A percentile compares a stretch with the other conserved stretches of the same genome.
These are phyloP conservation scores for Tuctoria greenei DNA, from an alignment of 176 grass and related monocot species.

Conservation along the genomic window DNA sequence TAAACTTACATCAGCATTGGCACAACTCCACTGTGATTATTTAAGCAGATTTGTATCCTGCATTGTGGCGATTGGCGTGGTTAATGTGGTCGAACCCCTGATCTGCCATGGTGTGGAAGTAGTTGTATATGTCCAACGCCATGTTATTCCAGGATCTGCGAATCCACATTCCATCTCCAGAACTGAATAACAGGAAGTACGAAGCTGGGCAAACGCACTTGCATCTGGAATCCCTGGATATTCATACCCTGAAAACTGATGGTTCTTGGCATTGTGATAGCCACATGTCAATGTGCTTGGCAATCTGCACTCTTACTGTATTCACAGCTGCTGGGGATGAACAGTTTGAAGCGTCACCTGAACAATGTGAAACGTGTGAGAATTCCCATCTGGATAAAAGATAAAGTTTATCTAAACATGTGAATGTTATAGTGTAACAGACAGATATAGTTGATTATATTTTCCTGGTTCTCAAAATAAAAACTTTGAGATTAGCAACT, in stretches of 20 bases:
- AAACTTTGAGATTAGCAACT: too few species aligned
- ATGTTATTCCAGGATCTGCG: background rate
- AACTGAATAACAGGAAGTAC: background rate
- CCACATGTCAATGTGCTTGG: conserved; percentile 75
- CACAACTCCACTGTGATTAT: background rate
- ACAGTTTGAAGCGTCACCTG: conserved; percentile 80
- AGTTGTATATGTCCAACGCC: background rate
- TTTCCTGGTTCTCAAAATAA: background rate
- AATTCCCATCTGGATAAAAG: conserved; percentile 17
- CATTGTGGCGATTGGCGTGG: background rate
- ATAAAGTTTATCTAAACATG: background rate
- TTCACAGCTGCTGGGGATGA: conserved; percentile 64
- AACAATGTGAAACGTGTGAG: conserved; percentile 21
- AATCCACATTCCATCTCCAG: background rate
- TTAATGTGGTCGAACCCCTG: background rate
- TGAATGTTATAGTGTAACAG: background rate
- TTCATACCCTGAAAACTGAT: conserved; percentile 34
- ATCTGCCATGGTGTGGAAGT: background rate
- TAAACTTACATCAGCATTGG: too few species aligned
- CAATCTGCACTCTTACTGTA: conserved; percentile 64
- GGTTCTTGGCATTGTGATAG: conserved; percentile 66
- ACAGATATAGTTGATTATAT: background rate
- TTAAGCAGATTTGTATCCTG: background rate
- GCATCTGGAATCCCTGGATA: background rate
- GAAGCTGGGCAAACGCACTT: background rate